phyloP scores from a whole-genome alignment of 805 yeast genomes.

The Cyberlindnera sargentensis region DNA sequence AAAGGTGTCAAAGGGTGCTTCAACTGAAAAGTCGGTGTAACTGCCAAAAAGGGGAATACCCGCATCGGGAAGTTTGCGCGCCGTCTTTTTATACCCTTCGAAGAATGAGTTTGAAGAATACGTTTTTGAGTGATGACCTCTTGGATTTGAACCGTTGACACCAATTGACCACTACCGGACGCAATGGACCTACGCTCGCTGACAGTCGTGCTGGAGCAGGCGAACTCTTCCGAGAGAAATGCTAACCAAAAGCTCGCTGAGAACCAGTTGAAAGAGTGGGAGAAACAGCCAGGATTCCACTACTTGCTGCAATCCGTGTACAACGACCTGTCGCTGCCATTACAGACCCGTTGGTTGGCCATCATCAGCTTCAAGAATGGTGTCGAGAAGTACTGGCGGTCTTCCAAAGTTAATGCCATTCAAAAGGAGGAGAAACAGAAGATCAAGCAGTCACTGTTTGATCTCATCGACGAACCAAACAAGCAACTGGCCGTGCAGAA shows the following conservation, averaged over 20 bases:
- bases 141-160: background rate
- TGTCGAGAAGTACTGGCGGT: slow-evolving; percentile 78
- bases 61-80: no score
- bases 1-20: no score
- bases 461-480: slow-evolving; percentile 59
- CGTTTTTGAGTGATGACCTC: background rate
- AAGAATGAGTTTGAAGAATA: no score
- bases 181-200: slow-evolving; percentile 9
- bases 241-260: slow-evolving; percentile 60
- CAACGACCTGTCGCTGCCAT: slow-evolving; percentile 47
- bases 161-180: background rate
- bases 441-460: slow-evolving; percentile 54
- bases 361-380: slow-evolving; percentile 86
- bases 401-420: slow-evolving; percentile 48
- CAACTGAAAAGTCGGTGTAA: no score
- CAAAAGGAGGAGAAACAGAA: slow-evolving; percentile 60
- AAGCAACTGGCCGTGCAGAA: slow-evolving; percentile 73
- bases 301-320: slow-evolving; percentile 53
- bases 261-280: slow-evolving; percentile 63
- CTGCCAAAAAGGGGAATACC: no score
- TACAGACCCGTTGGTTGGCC: slow-evolving; percentile 79
- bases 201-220: slow-evolving; percentile 35
- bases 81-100: no score
- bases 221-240: slow-evolving; percentile 44
- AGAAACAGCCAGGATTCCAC: slow-evolving; percentile 52